phyloP scores from a whole-genome alignment of 179 eudicot genomes.

The Silene coronaria region DNA sequence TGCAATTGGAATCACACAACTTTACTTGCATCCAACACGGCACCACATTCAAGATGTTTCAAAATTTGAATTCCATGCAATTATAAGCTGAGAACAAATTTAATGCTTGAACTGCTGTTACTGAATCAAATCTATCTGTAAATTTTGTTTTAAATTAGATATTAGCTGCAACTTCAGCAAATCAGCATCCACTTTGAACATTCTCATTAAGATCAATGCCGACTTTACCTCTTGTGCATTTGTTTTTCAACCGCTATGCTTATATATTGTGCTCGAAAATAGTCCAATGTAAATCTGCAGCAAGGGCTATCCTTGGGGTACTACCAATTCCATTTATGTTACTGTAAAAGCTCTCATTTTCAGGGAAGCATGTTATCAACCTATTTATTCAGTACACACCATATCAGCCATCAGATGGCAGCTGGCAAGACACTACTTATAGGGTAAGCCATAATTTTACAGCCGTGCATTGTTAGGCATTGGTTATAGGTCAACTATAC shows the following conservation, averaged over 20 bases:
- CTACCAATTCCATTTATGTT: neutral
- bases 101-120: neutral
- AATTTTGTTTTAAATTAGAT: neutral
- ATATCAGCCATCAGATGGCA: constrained; percentile 78
- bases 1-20: too few species aligned
- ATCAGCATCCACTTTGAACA: neutral
- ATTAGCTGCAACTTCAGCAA: neutral
- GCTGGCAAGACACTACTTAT: constrained; percentile 82
- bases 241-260: neutral
- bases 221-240: neutral
- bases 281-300: neutral
- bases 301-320: neutral
- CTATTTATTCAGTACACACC: constrained; percentile 91
- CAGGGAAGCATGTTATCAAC: constrained; percentile 88
- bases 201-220: neutral
- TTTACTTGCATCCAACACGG: neutral
- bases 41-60: neutral
- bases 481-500: neutral
- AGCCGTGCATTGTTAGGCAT: neutral
- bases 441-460: constrained; percentile 49
- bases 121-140: neutral
- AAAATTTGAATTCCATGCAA: neutral
- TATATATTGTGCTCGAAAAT: neutral
- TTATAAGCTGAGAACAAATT: neutral
- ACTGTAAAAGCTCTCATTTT: constrained; percentile 11